A percentile compares a stretch with the other conserved stretches of the same genome.
Conservation (phyloP, 1,284 basidiomycete genomes). For the Leucoagaricus sp. region DNA sequence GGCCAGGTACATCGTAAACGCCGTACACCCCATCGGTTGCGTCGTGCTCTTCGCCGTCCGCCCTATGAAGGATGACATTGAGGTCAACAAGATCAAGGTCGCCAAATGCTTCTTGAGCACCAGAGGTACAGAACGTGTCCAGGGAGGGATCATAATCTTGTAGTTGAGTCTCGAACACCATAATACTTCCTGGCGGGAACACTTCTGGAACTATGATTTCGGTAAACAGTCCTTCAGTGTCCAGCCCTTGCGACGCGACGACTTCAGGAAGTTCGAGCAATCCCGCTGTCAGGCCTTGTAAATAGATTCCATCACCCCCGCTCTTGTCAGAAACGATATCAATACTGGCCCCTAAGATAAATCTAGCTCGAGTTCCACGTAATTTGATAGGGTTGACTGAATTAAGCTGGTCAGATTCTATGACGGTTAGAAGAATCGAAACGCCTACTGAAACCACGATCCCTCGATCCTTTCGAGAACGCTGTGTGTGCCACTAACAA, state of each 20-base stretch:
- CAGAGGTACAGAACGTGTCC: conserved; percentile 70
- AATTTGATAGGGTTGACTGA: conserved; percentile 84
- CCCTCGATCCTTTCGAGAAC: conserved; percentile 77
- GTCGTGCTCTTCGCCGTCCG: conserved; percentile 89
- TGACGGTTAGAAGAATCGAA: conserved; percentile 3
- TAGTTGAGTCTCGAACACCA: conserved; percentile 87
- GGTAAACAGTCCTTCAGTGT: conserved; percentile 69
- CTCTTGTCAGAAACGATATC: conserved; percentile 66
- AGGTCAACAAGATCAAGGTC: conserved; percentile 85
- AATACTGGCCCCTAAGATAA: conserved; percentile 78
- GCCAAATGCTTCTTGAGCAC: conserved; percentile 70
- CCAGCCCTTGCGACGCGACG: conserved; percentile 54
- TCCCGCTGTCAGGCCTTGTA: conserved; percentile 76
- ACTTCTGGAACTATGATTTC: conserved; percentile 82
- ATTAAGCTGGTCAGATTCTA: not conserved
- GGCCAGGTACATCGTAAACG: conserved; percentile 75
- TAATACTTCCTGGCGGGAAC: conserved; percentile 91
- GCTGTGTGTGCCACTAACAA: conserved; percentile 89
- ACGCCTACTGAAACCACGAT: conserved; percentile 71
- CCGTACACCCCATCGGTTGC: conserved; percentile 77
- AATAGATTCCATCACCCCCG: conserved; percentile 53
- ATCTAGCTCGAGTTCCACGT: conserved; percentile 75
- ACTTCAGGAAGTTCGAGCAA: conserved; percentile 66
- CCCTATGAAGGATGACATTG: conserved; percentile 81
- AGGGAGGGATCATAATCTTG: conserved; percentile 66